Evolutionary conservation across 306 rosid genomes (phyloP), one percentile per base, ranked within the genome.

Genomic region (Fagus crenata): DNA sequence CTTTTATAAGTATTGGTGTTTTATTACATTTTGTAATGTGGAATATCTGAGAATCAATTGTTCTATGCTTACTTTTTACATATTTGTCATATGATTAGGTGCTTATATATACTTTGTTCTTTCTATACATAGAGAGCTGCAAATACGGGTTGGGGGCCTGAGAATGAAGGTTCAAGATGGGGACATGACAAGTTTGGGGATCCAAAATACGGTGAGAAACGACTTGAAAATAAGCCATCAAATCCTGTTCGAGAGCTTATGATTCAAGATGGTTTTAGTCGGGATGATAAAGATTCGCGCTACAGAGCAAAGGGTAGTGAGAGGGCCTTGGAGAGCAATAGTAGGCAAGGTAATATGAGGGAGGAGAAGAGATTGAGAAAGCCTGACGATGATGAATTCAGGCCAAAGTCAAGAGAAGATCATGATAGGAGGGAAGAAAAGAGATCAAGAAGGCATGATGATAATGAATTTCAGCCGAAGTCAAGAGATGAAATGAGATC

Each of bases 141-240:
- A 63, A 90, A 95, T 83, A 92, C 97, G 1, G 99, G 97, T 31
- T 95, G 97, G 97, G 98, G 97, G 54, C 85, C 73, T 15, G 86
- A 89, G 46, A 89, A 85, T 77, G 83, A 82, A 39, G 64, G 58
- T 36, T 56, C 87, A 65, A 85, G 78, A 69, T 87, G 97, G 97
- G 93, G 88, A 41, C 86, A 83, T 78, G 93, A 87, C 81, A 89
- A 82, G 71, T 95, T 86, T 86, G 91, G 87, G 2, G 88, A 85
- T 76, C 84, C 82, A 53, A 87, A 71, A 68, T 84, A 80, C 65
- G 78, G 53, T 5, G 90, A 84, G 43, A 87, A 80, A 75, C 81
- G 76, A 81, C 56, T 70, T 61, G 83, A 70, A 33, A 71, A 56
- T 71, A 73, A 37, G 33, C 86, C 67, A 9, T 53, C 79, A 55